These are phyloP conservation scores for Thermoascus crustaceus DNA, from an alignment of 2,329 filamentous ascomycete species.

Conservation along the genomic window DNA sequence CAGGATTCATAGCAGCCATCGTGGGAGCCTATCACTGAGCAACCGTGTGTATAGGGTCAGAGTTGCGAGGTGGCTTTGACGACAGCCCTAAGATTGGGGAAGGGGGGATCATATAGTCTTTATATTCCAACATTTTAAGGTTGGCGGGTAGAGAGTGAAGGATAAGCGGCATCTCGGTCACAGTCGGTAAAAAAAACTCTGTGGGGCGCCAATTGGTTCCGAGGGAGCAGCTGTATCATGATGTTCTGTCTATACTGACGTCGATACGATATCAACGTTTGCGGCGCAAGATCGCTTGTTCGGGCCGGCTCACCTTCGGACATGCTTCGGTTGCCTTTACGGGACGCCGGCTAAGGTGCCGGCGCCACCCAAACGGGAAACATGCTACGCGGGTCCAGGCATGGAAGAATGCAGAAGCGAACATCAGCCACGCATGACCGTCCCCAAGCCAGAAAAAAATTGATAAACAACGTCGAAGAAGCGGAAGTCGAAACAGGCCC, in stretches of 20 bases:
- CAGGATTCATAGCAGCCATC: conserved; percentile 4
- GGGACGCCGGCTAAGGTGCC: conserved; percentile 3
- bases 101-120: neutral
- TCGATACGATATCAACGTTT: conserved; percentile 2
- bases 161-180: conserved; percentile 9
- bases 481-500: too few species aligned
- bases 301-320: neutral
- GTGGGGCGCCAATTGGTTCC: too few species aligned
- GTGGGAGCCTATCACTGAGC: conserved; percentile 6
- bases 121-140: neutral
- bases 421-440: too few species aligned
- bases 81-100: neutral
- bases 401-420: conserved; percentile 4
- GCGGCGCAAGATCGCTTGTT: conserved; percentile 1
- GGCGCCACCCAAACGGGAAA: conserved; percentile 6
- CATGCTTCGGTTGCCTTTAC: conserved; percentile 3
- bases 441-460: too few species aligned
- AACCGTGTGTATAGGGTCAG: too few species aligned
- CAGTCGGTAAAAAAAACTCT: conserved; percentile 1
- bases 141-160: conserved; percentile 1
- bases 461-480: too few species aligned
- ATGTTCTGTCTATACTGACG: neutral
- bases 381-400: conserved; percentile 6
- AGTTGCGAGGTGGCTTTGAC: too few species aligned
- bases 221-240: neutral